Base-by-base conservation (phyloP, 2,329 filamentous ascomycete genomes). In the Botryotinia calthae region DNA sequence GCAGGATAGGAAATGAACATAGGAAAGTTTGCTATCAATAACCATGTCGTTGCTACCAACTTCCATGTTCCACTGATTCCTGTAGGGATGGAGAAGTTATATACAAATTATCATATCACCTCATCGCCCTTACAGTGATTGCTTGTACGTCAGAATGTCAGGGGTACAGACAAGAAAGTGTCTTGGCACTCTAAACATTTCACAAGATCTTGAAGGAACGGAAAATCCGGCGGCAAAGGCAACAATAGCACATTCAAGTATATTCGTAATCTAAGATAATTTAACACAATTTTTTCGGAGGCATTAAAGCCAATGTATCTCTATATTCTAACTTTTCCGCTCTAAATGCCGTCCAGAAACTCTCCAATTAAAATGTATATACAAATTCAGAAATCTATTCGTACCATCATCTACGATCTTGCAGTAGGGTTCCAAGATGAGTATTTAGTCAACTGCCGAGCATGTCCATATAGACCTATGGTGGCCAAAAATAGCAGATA, bases 351-450 rank as follows among this genome's bases (percentile, higher is more conserved):
- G 16, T 40, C 46, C 12, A 40, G 14, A 28, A 40, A n/a, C 4
- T 7, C 16, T 40, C 46, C 46, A 34, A 54, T 66, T 54, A 28
- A 28, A 66, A 54, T 40, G 25, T 66, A 54, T 54, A 12, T 66
- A 54, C n/a, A 56, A 31, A 56, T 54, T 54, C 46, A 48, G 54
- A 51, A 51, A 37, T 14, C 18, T 14, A 16, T 40, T 54, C 16
- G 10, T 22, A 14, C 3, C 12, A 16, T 34, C 12, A 16, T 34
- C 51, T 42, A 79, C 18, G 74, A 64, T 64, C 78, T 72, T 18
- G 76, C 75, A 8, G 84, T 86, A 28, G 84, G 83, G 74, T 86
- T 85, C 84, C 84, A 85, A 28, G 81, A 82, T 70, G 81, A 82
- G 75, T 85, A 85, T 72, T 80, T 82, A 72, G 83, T 58, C 42